Base-by-base conservation (phyloP, 2,329 filamentous ascomycete genomes). In the Phaeosphaeria sp. region DNA sequence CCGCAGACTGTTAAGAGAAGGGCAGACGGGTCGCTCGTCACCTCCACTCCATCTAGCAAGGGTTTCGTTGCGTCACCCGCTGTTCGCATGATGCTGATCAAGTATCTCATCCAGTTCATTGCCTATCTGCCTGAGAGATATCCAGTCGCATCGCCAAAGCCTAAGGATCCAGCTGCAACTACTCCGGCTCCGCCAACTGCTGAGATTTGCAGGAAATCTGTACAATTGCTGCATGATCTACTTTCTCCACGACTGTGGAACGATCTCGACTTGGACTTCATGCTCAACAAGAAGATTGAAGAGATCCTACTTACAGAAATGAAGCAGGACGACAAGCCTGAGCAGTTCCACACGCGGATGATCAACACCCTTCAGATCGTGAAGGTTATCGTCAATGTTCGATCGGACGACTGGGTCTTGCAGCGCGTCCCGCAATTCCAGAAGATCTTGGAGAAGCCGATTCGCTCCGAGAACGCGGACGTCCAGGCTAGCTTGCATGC, bases 51-150 rank as follows among this genome's bases (percentile, higher is more conserved):
- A 3, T 83, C 87, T 2, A 55, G 64, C 1, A 75, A 69, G 49
- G 68, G 71, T 8, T 79, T 78, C 55, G 78, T 82, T 22, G 80
- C 80, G 15, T 71, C 66, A 18, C 74, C 84, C 0, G 75, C 85
- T 1, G 87, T 91, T 53, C 87, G 93, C 20, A 85, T 89, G 44
- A 90, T 92, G 76, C 90, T 99, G 81, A 86, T 97, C 48, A 97
- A 97, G 77, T 99, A 98, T 72, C 85, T 99, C 30, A 91, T 98
- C 27, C 91, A 95, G 59, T 98, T 98, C 77, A 97, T 98, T 66
- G 93, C 93, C 1, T 91, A 92, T 50, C 83, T 97, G 21, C 90
- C 91, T 18, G 95, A 98, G 77, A 87, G 93, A 33, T 97, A 91
- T 74, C 88, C 89, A 20, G 86, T 93, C 21, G 87, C 74, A 42